A percentile compares a stretch with the other conserved stretches of the same genome.
Evolutionary conservation across 768 basidiomycete species (phyloP).

Genomic region (Lactifluus pinguis): DNA sequence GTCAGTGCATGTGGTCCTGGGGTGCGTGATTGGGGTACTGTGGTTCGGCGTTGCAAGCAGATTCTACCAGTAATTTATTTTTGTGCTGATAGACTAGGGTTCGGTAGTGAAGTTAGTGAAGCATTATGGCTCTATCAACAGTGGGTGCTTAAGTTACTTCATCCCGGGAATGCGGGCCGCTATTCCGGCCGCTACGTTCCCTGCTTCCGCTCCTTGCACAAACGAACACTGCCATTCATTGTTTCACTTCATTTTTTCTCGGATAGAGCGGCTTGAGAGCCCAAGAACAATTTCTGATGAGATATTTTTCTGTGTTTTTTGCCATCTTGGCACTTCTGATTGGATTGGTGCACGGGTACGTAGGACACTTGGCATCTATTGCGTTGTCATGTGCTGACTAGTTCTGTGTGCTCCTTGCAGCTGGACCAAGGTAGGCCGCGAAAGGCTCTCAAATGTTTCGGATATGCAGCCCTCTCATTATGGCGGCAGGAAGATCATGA

Average conservation of each 20-base stretch:
- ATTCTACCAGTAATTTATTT: too few relatives aligned
- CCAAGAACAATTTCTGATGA: conserved; percentile 33
- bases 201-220: too few relatives aligned
- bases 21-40: too few relatives aligned
- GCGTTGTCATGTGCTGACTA: not conserved
- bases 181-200: not conserved
- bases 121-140: too few relatives aligned
- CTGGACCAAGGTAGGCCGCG: conserved; percentile 55
- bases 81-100: too few relatives aligned
- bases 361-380: conserved; percentile 20
- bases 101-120: too few relatives aligned
- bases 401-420: conserved; percentile 26
- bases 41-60: too few relatives aligned
- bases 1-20: too few relatives aligned
- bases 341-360: conserved; percentile 51
- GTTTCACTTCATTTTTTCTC: not conserved
- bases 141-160: too few relatives aligned
- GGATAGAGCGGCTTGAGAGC: conserved; percentile 5
- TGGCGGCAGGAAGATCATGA: conserved; percentile 77
- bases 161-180: not conserved
- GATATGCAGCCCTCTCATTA: not conserved
- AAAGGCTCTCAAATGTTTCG: not conserved
- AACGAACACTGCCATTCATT: not conserved
- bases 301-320: conserved; percentile 37
- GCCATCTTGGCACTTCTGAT: conserved; percentile 43